A percentile compares a stretch with the other conserved stretches of the same genome.
Conservation (phyloP, 2,329 filamentous ascomycete species). For the Zelopaecilomyces penicillatus region DNA sequence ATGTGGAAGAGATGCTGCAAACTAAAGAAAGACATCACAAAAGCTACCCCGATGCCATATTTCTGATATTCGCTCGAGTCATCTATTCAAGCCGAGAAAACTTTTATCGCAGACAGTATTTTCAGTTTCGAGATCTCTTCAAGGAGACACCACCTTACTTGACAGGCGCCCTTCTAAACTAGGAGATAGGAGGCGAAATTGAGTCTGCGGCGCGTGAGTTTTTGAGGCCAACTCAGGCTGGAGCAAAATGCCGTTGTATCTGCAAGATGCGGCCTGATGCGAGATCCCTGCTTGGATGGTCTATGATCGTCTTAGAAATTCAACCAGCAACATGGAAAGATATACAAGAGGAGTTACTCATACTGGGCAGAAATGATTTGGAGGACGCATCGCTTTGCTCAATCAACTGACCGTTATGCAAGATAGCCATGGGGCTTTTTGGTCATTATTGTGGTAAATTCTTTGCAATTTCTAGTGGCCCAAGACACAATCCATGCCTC, state of each 20-base stretch:
- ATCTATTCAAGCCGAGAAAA: conserved; percentile 47
- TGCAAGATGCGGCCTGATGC: conserved; percentile 18
- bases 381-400: conserved; percentile 6
- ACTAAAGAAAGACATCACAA: conserved; percentile 28
- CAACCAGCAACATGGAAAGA: conserved; percentile 21
- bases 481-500: too few relatives aligned
- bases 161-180: conserved; percentile 19
- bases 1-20: conserved; percentile 50
- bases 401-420: too few relatives aligned
- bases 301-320: conserved; percentile 18
- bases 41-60: conserved; percentile 31
- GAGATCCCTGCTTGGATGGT: conserved; percentile 16
- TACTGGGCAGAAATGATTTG: conserved; percentile 20
- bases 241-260: conserved; percentile 23
- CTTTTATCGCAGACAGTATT: conserved; percentile 44
- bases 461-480: too few relatives aligned
- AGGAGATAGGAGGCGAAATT: conserved; percentile 18
- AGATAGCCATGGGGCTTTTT: too few relatives aligned
- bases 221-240: conserved; percentile 6
- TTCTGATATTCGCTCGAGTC: conserved; percentile 58
- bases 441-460: too few relatives aligned
- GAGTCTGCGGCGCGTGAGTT: conserved; percentile 19
- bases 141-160: conserved; percentile 47
- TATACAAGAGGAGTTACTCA: conserved; percentile 16
- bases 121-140: conserved; percentile 56